These are phyloP conservation scores for Pseudogymnoascus verrucosus DNA, from an alignment of 2,329 filamentous ascomycete genomes.

Conservation along the genomic window DNA sequence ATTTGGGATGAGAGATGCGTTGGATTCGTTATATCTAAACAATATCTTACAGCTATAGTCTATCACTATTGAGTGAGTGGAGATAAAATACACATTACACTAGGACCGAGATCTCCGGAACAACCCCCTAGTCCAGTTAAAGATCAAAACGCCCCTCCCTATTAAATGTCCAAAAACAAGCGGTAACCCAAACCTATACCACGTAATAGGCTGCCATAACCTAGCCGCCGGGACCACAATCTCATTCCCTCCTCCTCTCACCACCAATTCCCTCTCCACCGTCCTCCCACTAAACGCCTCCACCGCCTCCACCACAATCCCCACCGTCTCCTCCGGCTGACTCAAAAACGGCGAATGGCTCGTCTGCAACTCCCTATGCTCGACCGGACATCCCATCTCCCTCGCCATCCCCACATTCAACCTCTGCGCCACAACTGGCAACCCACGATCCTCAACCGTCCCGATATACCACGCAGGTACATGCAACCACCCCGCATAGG, in stretches of 20 bases:
- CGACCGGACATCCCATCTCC: conserved; percentile 27
- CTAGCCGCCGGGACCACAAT: conserved; percentile 11
- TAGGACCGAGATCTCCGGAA: conserved; percentile 8
- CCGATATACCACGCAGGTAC: conserved; percentile 30
- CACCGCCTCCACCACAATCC: conserved; percentile 32
- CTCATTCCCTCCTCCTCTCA: not conserved
- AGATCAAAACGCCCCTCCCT: conserved; percentile 13
- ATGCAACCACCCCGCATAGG: conserved; percentile 25
- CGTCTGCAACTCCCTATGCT: conserved; percentile 31
- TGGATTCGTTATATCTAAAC: not conserved
- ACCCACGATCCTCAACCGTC: conserved; percentile 31
- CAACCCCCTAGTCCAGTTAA: conserved; percentile 13
- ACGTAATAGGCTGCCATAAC: conserved; percentile 14
- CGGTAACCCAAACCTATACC: conserved; percentile 16
- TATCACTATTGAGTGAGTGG: conserved; percentile 4
- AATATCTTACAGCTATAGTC: conserved; percentile 1
- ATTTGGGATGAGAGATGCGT: not conserved
- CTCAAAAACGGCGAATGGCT: conserved; percentile 39
- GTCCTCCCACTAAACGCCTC: conserved; percentile 22
- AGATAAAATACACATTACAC: not conserved
- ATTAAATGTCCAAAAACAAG: conserved; percentile 14
- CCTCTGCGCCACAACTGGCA: conserved; percentile 31
- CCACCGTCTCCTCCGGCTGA: conserved; percentile 29
- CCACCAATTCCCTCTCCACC: not conserved
- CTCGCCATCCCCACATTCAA: conserved; percentile 31